Evolutionary conservation across 495 filamentous ascomycete genomes (phyloP).

Genomic region (Podospora bellae-mahoneyi): DNA sequence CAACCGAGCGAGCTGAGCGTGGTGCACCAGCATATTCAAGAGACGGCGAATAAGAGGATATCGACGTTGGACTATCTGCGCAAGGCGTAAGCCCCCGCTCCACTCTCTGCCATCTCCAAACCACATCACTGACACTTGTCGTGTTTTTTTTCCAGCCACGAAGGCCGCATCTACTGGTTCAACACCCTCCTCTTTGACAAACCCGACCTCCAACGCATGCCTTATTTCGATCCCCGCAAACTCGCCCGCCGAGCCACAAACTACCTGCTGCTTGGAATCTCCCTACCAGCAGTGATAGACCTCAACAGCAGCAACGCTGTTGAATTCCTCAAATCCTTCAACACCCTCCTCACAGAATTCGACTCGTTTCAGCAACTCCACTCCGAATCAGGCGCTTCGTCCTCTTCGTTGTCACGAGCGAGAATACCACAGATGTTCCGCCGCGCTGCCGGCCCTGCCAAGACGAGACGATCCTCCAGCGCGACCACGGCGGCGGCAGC

Average conservation of each 20-base stretch:
- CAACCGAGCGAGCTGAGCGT: slow-evolving; percentile 39
- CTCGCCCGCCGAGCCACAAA: slow-evolving; percentile 84
- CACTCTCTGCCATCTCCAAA: slow-evolving; percentile 8
- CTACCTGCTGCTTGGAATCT: slow-evolving; percentile 88
- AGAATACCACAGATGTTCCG: slow-evolving; percentile 90
- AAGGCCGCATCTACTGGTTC: slow-evolving; percentile 95
- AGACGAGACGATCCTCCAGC: slow-evolving; percentile 65
- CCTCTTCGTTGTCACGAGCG: slow-evolving; percentile 69
- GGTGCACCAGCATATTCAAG: slow-evolving; percentile 79
- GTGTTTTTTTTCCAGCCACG: slow-evolving; percentile 57
- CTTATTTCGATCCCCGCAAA: slow-evolving; percentile 79
- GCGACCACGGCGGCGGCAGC: slow-evolving; percentile 1
- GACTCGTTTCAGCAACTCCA: slow-evolving; percentile 87
- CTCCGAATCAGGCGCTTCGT: slow-evolving; percentile 65
- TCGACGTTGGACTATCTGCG: slow-evolving; percentile 92
- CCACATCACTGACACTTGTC: slow-evolving; percentile 18
- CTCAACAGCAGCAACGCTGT: slow-evolving; percentile 69
- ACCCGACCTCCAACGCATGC: slow-evolving; percentile 70
- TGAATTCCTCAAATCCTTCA: slow-evolving; percentile 85
- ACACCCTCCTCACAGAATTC: slow-evolving; percentile 84
- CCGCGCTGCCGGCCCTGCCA: slow-evolving; percentile 52
- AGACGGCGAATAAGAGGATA: slow-evolving; percentile 86
- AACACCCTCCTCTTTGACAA: slow-evolving; percentile 91
- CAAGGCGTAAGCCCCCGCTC: slow-evolving; percentile 66
- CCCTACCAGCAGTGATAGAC: slow-evolving; percentile 83